Evolutionary conservation across 441 rosid species (phyloP).

Genomic region (Euphorbia celastroides): DNA sequence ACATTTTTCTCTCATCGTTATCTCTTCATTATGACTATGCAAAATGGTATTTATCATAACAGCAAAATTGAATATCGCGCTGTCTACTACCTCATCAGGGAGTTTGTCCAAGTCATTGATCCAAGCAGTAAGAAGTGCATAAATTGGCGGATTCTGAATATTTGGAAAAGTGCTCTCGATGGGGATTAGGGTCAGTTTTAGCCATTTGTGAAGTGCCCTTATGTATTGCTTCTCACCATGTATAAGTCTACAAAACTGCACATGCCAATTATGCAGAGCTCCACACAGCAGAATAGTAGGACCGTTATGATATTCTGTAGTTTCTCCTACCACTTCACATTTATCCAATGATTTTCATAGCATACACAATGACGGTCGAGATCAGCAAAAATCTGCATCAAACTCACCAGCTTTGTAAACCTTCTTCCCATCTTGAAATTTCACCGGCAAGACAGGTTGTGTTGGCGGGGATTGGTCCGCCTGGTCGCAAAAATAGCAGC

Average conservation of each 20-base stretch:
- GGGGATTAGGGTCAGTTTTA: conserved; percentile 70
- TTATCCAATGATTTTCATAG: conserved; percentile 36
- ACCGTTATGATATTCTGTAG: conserved; percentile 56
- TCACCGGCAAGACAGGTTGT: no score
- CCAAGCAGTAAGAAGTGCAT: conserved; percentile 63
- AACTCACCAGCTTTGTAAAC: no score
- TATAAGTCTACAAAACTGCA: conserved; percentile 53
- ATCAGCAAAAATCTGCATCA: no score
- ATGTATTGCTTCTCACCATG: conserved; percentile 64
- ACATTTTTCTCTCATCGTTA: background rate
- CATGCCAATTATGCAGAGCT: conserved; percentile 72
- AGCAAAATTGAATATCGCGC: background rate
- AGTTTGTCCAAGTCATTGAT: background rate
- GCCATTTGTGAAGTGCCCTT: conserved; percentile 56
- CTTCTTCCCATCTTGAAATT: no score
- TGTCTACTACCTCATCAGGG: background rate
- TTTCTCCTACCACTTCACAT: conserved; percentile 53
- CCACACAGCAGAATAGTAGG: conserved; percentile 58
- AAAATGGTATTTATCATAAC: background rate
- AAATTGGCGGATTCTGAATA: conserved; percentile 62
- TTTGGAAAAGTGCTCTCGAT: conserved; percentile 79
- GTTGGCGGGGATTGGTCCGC: background rate
- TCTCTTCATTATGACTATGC: background rate
- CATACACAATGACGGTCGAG: no score
- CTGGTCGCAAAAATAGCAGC: background rate